Evolutionary conservation across 805 yeast species (phyloP), one percentile per base, ranked within the genome.

Genomic region (Wickerhamomyces alni): DNA sequence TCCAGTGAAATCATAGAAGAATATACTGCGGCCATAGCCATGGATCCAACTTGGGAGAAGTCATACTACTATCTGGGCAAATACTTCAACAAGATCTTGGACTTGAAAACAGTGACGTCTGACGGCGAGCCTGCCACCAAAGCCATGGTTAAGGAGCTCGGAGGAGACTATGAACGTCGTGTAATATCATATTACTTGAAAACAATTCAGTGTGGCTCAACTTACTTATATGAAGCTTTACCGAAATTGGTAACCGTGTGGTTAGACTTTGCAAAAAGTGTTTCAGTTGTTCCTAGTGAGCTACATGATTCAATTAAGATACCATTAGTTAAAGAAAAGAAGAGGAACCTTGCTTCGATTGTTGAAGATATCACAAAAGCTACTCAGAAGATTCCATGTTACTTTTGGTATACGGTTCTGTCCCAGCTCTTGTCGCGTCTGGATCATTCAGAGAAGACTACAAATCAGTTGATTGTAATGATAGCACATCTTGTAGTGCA

Each of bases 161-260:
- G 68, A 39, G 86, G 86, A 0, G 66, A 64, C 8, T 66, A 74
- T 44, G 85, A 83, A 45, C 66, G 63, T 17, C 69, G 68, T 16
- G 74, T 82, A 28, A 74, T 85, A 8, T 56, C 68, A 8, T 65
- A 72, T 30, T 84, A 82, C 51, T 61, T 78, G 25, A 68, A 73
- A 25, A 76, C 91, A 0, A 68, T 86, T 19, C 69, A 71, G 9
- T 66, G 69, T 30, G 87, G 93, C 1, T 70, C 80, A 3, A 70
- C 75, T 28, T 82, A 78, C 52, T 72, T 86, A 2, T 79, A 79
- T 54, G 97, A 93, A 60, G 82, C 91, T 0, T 63, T 93, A 17
- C 98, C 99, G 0, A 88, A 87, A 52, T 74, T 87, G n/a, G 72
- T 89, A 5, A 87, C 96, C 0, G 72, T 86, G 8, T 93, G 99